Base-by-base conservation (phyloP, 2,329 filamentous ascomycete genomes). In the Aspergillus pseudotamarii region DNA sequence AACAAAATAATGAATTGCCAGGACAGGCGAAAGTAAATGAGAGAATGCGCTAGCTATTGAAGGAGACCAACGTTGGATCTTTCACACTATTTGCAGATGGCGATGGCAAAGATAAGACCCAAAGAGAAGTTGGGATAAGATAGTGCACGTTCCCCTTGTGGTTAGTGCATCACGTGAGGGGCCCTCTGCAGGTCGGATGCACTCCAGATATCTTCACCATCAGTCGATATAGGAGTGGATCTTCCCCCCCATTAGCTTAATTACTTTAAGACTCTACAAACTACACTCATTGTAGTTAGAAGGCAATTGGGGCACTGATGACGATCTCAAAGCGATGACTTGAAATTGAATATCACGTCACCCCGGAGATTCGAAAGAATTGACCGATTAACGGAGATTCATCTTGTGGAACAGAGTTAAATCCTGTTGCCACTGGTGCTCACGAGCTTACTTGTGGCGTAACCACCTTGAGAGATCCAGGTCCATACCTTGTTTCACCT, bases 281-380 rank as follows among this genome's bases (percentile, higher is more conserved):
- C 51, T 55, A 55, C 51, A 55, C 51, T 55, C n/a, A 5, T 55
- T 55, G 19, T 38, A 55, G 51, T 55, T 55, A 55, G 51, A 11
- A 28, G 32, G n/a, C 21, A 12, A 16, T 55, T 36, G 28, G 11
- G 21, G 51, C 11, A 53, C 46, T 19, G 23, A 19, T 19, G 28
- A 28, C 23, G 48, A 28, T 30, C 48, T 10, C 16, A 28, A n/a
- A 16, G 38, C 9, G 19, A 41, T 41, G 5, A 19, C 16, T 19
- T 19, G 38, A 48, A 26, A 30, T 34, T 53, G 16, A 53, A 30
- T 34, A 30, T 53, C 50, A 53, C 50, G 26, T 53, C 26, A 53
- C 19, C 30, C 50, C 8, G 30, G 23, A 23, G 45, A 30, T 28
- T 51, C 21, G 8, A 30, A 51, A 6, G 48, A 10, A 51, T 23